Percentiles rank a stretch among this genome's conserved stretches.
These are phyloP conservation scores for Solanum rostratum DNA, from an alignment of 257 asterid genomes.

Conservation along the genomic window DNA sequence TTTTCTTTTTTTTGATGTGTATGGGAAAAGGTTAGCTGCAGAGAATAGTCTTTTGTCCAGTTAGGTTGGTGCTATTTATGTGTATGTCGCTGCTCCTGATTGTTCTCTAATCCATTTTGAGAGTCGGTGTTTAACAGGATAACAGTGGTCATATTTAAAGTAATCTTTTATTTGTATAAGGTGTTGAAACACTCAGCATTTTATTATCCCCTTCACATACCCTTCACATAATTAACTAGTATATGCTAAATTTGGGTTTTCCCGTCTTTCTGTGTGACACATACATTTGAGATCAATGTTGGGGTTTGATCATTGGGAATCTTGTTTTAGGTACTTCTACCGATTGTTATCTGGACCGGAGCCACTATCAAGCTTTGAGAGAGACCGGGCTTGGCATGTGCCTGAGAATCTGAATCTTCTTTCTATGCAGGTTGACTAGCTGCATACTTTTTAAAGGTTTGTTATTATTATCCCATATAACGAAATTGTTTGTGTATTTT, in stretches of 20 bases:
- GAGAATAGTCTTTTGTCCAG: not conserved
- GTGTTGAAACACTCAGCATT: not conserved
- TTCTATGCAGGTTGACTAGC: constrained; percentile 62
- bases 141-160: not conserved
- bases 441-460: not conserved
- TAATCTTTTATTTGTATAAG: not conserved
- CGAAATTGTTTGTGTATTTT: constrained; percentile 2
- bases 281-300: not conserved
- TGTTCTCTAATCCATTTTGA: not conserved
- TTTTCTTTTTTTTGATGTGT: not conserved
- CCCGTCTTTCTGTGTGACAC: not conserved
- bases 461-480: not conserved
- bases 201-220: not conserved
- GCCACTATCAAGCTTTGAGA: constrained; percentile 58
- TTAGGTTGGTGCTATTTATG: not conserved
- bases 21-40: not conserved
- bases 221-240: not conserved
- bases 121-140: not conserved
- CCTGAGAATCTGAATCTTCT: constrained; percentile 60
- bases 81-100: not conserved
- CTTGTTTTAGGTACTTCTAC: constrained; percentile 64
- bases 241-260: not conserved
- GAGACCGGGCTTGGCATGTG: constrained; percentile 88
- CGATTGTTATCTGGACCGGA: constrained; percentile 59
- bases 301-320: not conserved